Conservation (phyloP, 2,329 filamentous ascomycete genomes). For the Diplodia intermedia region DNA sequence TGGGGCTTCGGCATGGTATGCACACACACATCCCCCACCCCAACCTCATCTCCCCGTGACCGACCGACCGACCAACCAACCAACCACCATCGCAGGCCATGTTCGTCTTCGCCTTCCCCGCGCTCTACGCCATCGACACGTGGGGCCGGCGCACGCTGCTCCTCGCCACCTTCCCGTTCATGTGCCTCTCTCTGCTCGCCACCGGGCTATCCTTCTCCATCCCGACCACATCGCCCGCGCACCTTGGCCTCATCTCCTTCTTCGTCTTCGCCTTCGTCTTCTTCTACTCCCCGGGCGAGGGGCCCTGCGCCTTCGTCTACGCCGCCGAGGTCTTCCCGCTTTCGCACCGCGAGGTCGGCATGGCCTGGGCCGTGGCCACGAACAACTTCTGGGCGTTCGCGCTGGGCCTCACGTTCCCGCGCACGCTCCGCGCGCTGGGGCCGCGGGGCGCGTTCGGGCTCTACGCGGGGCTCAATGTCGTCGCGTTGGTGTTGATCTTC, state of each 20-base stretch:
- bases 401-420: slow-evolving; percentile 67
- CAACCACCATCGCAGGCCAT: slow-evolving; percentile 47
- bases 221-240: slow-evolving; percentile 47
- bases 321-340: slow-evolving; percentile 74
- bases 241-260: slow-evolving; percentile 59
- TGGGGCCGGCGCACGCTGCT: slow-evolving; percentile 60
- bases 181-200: slow-evolving; percentile 56
- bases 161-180: slow-evolving; percentile 58
- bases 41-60: no score
- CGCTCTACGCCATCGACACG: slow-evolving; percentile 64
- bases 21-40: no score
- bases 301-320: slow-evolving; percentile 70
- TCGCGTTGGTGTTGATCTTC: slow-evolving; percentile 65
- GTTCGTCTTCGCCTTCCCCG: slow-evolving; percentile 65
- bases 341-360: slow-evolving; percentile 73
- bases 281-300: slow-evolving; percentile 52
- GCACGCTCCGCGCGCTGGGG: slow-evolving; percentile 60
- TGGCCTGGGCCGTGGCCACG: slow-evolving; percentile 72
- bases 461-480: slow-evolving; percentile 65
- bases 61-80: no score
- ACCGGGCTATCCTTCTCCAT: slow-evolving; percentile 62
- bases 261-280: slow-evolving; percentile 65
- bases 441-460: slow-evolving; percentile 66
- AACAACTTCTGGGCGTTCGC: slow-evolving; percentile 67
- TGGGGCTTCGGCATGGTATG: slow-evolving; percentile 62